phyloP scores from a whole-genome alignment of 2,329 filamentous ascomycete genomes.

The Neoascochyta sp. region DNA sequence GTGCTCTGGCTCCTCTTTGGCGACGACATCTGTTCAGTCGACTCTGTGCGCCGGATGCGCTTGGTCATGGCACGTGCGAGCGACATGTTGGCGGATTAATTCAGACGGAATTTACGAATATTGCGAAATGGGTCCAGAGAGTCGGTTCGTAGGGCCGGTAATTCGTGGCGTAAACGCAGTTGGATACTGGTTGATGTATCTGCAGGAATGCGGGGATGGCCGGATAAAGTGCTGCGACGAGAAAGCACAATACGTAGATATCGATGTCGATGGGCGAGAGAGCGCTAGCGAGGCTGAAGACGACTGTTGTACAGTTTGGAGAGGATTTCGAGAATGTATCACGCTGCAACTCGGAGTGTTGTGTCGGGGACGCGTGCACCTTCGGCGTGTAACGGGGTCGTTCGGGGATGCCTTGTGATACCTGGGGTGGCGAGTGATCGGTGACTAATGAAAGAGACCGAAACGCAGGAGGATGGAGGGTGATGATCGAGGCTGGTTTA shows the following conservation, averaged over 20 bases:
- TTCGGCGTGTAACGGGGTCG: constrained; percentile 24
- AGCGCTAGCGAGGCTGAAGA: constrained; percentile 16
- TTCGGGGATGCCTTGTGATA: constrained; percentile 28
- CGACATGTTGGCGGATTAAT: constrained; percentile 48
- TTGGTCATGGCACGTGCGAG: constrained; percentile 70
- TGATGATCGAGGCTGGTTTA: constrained; percentile 8
- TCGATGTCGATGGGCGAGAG: constrained; percentile 11
- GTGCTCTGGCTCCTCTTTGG: constrained; percentile 46
- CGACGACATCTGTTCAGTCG: constrained; percentile 30
- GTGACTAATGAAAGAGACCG: too few species aligned
- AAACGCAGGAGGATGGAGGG: too few species aligned
- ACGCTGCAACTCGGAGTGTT: too few species aligned
- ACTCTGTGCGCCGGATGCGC: constrained; percentile 57
- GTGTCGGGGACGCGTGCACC: constrained; percentile 23
- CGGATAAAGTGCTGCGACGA: constrained; percentile 36
- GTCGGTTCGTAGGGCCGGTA: constrained; percentile 25
- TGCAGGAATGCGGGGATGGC: constrained; percentile 36
- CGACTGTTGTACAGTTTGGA: constrained; percentile 20
- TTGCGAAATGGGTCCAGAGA: constrained; percentile 3
- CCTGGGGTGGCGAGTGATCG: constrained; percentile 20
- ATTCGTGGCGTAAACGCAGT: constrained; percentile 20
- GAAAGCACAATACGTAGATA: constrained; percentile 18
- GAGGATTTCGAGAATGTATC: constrained; percentile 17
- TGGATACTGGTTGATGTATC: constrained; percentile 22
- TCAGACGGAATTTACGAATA: constrained; percentile 23